Evolutionary conservation across 2,329 filamentous ascomycete species (phyloP).

Genomic region (Teratosphaeria zuluensis): DNA sequence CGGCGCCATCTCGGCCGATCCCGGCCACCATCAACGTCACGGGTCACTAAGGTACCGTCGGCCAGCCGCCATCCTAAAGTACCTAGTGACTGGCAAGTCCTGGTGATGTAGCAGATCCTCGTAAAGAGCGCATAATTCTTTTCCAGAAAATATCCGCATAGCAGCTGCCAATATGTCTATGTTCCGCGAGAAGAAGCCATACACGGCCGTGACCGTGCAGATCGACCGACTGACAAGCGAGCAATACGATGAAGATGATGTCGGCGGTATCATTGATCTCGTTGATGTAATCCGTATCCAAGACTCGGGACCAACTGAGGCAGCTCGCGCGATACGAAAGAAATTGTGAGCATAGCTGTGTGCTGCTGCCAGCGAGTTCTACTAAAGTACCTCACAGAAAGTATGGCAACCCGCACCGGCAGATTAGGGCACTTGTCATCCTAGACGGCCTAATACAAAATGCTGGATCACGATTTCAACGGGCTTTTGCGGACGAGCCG

Average conservation of each 20-base stretch:
- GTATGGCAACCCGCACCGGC: constrained; percentile 88
- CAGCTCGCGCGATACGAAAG: constrained; percentile 85
- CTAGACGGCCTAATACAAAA: constrained; percentile 93
- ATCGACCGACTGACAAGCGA: constrained; percentile 87
- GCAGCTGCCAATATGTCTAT: neutral
- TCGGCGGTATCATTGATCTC: constrained; percentile 84
- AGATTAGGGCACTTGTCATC: constrained; percentile 77
- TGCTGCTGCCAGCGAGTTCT: neutral
- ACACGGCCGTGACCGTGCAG: constrained; percentile 85
- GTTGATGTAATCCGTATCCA: constrained; percentile 92
- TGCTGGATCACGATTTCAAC: constrained; percentile 77
- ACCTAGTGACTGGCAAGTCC: neutral
- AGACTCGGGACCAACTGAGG: constrained; percentile 74
- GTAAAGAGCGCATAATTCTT: neutral
- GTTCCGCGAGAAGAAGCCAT: constrained; percentile 58
- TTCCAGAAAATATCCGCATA: neutral
- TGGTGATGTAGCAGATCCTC: neutral
- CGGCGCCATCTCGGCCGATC: neutral
- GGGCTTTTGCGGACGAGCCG: constrained; percentile 80
- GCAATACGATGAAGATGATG: constrained; percentile 79
- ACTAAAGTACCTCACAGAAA: constrained; percentile 46
- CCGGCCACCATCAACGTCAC: neutral
- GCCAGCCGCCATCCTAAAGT: neutral
- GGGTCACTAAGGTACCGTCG: neutral
- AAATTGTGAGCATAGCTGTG: constrained; percentile 55